Conservation (phyloP, 257 asterid genomes). For the Petunia secreta region DNA sequence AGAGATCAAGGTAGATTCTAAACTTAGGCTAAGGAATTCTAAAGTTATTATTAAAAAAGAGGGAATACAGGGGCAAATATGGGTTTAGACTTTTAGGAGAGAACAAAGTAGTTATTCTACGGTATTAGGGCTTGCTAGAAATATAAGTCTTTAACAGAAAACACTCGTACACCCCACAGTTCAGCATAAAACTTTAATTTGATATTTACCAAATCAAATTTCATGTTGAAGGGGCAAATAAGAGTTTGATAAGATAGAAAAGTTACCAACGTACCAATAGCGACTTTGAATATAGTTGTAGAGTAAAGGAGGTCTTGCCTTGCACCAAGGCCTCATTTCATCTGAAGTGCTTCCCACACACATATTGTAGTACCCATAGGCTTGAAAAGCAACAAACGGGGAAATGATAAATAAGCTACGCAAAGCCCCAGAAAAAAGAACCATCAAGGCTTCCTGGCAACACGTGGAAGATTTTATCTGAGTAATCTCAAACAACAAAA, state of each 20-base stretch:
- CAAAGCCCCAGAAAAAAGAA: slow-evolving; percentile 64
- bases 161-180: background rate
- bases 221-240: slow-evolving; percentile 7
- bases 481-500: background rate
- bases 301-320: slow-evolving; percentile 83
- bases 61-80: background rate
- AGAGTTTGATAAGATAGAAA: slow-evolving; percentile 22
- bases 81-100: background rate
- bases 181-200: background rate
- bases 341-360: slow-evolving; percentile 57
- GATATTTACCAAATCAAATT: slow-evolving; percentile 12
- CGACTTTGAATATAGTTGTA: slow-evolving; percentile 91
- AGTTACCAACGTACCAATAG: slow-evolving; percentile 72
- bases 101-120: background rate
- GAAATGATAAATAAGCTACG: slow-evolving; percentile 57
- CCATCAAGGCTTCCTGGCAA: slow-evolving; percentile 56
- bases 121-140: background rate
- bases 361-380: slow-evolving; percentile 74
- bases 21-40: background rate
- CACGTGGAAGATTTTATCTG: slow-evolving; percentile 19
- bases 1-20: background rate
- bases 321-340: slow-evolving; percentile 94
- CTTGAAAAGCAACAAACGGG: slow-evolving; percentile 82
- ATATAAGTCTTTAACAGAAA: background rate
- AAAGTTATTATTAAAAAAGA: background rate